Base-by-base conservation (phyloP, 2,329 filamentous ascomycete species). In the Fusarium oligoseptatum region DNA sequence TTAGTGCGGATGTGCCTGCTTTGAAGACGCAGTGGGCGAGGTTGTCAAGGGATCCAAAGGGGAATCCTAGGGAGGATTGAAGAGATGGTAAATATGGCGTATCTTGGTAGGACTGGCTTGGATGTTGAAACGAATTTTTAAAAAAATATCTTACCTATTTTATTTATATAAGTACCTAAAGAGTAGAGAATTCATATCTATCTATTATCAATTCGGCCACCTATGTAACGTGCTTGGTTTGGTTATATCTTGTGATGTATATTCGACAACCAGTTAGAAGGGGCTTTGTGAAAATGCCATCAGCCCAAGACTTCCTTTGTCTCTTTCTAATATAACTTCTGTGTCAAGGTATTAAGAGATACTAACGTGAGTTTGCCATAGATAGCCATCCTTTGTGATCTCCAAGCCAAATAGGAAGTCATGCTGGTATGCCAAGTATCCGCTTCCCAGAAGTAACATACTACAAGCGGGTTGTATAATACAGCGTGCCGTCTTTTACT, bases 1-100 rank as follows among this genome's bases (percentile, higher is more conserved):
- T 85, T 1, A 79, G 71, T 57, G 80, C 80, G 0, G 75, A 83
- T 60, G 76, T 69, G 32, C 77, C 79, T 8, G 68, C 70, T 22
- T 67, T 85, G 62, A 82, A 80, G 74, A 83, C 79, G 29, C 82
- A 84, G 70, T 81, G 80, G 62, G 70, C 77, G 37, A 78, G 84
- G 45, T 69, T 85, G 73, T 73, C 76, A 6, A 76, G 79, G 34
- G 73, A 79, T 60, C 74, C 72, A 45, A 64, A 72, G 34, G 80
- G 78, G 0, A 64, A 67, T n/a, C 39, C 57, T 14, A 72, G 67
- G 22, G 67, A 72, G 37, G 32, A 64, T 9, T 71, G 41, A 65
- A n/a, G 12, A n/a, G 24, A 24, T 34, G 3, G 9, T 20, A 14
- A 34, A 27, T 8, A 17, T 24, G 14, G 32, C 32, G 45, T 12